Conservation (phyloP, 176 grass and related monocot genomes). For the Bonia amplexicaulis region DNA sequence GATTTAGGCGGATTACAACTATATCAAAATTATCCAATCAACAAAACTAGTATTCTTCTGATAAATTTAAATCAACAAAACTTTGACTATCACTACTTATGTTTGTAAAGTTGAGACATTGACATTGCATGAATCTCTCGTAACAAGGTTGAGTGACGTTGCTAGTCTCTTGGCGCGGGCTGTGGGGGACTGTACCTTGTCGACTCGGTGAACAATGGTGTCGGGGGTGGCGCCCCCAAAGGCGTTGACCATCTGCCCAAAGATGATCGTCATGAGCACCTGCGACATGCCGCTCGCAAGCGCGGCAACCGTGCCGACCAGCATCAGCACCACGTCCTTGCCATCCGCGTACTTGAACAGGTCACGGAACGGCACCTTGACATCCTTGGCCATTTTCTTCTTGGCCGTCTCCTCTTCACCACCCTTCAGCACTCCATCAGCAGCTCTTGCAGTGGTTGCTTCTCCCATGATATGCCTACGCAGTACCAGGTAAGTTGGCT, state of each 20-base stretch:
- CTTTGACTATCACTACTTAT: neutral
- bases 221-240: neutral
- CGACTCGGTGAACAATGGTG: conserved; percentile 28
- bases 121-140: neutral
- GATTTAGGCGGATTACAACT: neutral
- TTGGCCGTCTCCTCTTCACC: neutral
- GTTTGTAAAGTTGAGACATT: neutral
- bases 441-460: neutral
- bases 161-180: neutral
- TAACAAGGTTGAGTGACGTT: neutral
- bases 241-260: conserved; percentile 29
- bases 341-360: conserved; percentile 30
- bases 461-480: conserved; percentile 12
- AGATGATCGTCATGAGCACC: conserved; percentile 34
- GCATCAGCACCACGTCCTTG: conserved; percentile 25
- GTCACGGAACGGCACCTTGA: conserved; percentile 15
- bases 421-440: neutral
- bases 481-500: neutral
- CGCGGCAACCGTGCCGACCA: neutral
- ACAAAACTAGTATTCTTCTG: neutral
- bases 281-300: conserved; percentile 29
- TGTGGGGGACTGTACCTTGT: conserved; percentile 10
- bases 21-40: neutral
- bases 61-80: neutral
- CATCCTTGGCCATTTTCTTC: neutral